Conservation (phyloP, 345 rosid species). For the Lepidium sativum region DNA sequence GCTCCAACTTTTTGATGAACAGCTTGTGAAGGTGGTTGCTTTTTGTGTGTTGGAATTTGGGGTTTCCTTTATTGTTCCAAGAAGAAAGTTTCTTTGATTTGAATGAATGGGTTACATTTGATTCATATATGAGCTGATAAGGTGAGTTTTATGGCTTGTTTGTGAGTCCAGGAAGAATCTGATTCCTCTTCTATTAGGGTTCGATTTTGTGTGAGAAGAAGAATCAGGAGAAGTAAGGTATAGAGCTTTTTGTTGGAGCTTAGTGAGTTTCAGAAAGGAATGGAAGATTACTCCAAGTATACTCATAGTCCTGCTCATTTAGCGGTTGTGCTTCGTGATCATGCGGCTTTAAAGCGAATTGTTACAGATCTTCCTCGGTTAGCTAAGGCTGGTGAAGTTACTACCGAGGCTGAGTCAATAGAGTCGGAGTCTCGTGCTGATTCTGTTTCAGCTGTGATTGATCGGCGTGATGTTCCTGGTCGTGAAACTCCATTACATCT, state of each 20-base stretch:
- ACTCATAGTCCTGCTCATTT: conserved; percentile 82
- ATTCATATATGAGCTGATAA: conserved; percentile 29
- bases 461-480: conserved; percentile 84
- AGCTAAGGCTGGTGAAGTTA: conserved; percentile 78
- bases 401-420: conserved; percentile 65
- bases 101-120: neutral
- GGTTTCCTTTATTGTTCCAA: neutral
- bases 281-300: conserved; percentile 78
- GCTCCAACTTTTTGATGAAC: conserved; percentile 2
- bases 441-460: conserved; percentile 62
- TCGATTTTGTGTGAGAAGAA: neutral
- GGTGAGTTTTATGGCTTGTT: conserved; percentile 16
- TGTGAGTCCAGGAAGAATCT: conserved; percentile 5
- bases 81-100: neutral
- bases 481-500: conserved; percentile 98
- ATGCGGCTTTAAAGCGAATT: conserved; percentile 55
- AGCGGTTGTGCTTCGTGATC: conserved; percentile 72
- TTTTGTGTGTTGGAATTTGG: conserved; percentile 6
- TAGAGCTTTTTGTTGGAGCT: neutral
- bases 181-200: conserved; percentile 14
- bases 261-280: conserved; percentile 27
- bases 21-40: conserved; percentile 1
- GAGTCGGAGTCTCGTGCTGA: conserved; percentile 71
- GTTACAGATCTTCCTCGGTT: conserved; percentile 61
- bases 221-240: neutral